Conservation (phyloP, 306 rosid species). For the Prinsepia uniflora region DNA sequence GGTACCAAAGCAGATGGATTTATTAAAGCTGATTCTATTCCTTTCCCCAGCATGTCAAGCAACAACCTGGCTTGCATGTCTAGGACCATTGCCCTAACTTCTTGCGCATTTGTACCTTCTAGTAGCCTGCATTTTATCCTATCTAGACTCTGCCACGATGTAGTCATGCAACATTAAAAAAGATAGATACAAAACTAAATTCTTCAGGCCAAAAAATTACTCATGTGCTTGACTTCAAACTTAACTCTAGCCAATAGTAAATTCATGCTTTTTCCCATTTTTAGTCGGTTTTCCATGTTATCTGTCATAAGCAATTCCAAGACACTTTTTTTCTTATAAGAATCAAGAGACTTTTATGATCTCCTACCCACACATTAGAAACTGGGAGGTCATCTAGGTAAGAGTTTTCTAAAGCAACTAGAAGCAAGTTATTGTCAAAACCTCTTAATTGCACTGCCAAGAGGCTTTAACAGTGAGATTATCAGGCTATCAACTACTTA, state of each 20-base stretch:
- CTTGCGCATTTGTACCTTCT: constrained; percentile 97
- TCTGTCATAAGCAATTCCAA: background rate
- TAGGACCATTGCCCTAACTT: constrained; percentile 98
- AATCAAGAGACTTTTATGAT: background rate
- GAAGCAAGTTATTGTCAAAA: constrained; percentile 1
- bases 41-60: constrained; percentile 98
- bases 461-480: background rate
- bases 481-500: background rate
- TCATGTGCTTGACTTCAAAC: background rate
- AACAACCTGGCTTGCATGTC: constrained; percentile 99
- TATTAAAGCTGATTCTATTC: constrained; percentile 90
- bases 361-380: background rate
- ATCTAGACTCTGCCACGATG: constrained; percentile 73
- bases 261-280: background rate
- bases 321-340: background rate
- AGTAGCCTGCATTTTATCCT: constrained; percentile 93
- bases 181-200: background rate
- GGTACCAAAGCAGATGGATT: constrained; percentile 83
- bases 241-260: background rate
- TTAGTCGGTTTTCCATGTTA: background rate
- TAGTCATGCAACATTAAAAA: background rate
- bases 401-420: background rate
- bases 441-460: background rate
- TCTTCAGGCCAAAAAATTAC: background rate
- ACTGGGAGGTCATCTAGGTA: background rate